Base-by-base conservation (phyloP, 768 basidiomycete species). In the Pholiota molesta region DNA sequence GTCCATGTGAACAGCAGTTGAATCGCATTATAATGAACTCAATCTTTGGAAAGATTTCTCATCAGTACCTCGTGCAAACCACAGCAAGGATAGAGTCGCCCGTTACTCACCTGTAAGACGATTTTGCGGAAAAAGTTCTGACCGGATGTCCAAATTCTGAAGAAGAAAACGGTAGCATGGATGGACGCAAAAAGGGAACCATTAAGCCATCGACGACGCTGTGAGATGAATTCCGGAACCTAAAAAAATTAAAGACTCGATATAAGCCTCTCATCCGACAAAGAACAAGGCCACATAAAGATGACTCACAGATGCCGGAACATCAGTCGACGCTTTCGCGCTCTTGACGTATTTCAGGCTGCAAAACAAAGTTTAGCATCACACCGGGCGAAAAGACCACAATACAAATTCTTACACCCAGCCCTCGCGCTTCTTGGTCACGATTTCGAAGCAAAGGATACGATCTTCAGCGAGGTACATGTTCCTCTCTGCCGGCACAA, bases 1-100 rank as follows among this genome's bases (percentile, higher is more conserved):
- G 95, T 96, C 96, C 96, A 99, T 14, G 95, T 91, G 75, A 99
- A 97, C 58, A 97, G 44, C 23, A 98, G 87, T 67, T 95, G 92
- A 29, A 96, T 67, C 1, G 89, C 87, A 68, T 97, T 97, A 78
- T 97, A 98, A 95, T 86, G 73, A 95, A 95, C 73, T 97, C 94
- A 56, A 97, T 71, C 82, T 92, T 37, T 63, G n/a, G 35, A 9
- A n/a, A 33, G 23, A 9, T 23, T 14, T 35, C 29, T 29, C 59
- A 44, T 33, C 28, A 68, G 62, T 28, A 26, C 23, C 14, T 21
- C 53, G 33, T 31, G 33, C n/a, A 39, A 13, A 37, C 29, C 17
- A 40, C 33, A 55, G 10, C 6, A 55, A 16, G 52, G 52, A 19
- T n/a, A 6, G 19, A 28, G 31, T 16, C 29, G 19, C 31, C 21